Conservation (phyloP, 148 eudicot species). For the Cornus florida region DNA sequence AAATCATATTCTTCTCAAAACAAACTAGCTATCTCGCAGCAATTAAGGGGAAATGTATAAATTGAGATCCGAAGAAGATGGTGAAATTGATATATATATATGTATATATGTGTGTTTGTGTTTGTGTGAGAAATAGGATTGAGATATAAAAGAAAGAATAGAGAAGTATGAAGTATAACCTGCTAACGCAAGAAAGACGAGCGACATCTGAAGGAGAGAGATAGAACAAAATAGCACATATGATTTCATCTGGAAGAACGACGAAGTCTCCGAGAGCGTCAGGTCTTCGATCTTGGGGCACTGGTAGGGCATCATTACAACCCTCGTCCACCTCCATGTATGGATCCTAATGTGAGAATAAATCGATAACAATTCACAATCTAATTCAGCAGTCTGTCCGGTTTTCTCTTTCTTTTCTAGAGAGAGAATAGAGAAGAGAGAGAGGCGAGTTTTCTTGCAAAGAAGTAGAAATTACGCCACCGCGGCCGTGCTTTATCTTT, state of each 20-base stretch:
- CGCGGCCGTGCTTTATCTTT: not conserved
- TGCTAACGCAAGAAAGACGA: constrained; percentile 90
- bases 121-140: not conserved
- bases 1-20: not conserved
- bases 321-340: constrained; percentile 28
- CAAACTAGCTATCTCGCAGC: not conserved
- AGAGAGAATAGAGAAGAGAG: not conserved
- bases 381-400: not conserved
- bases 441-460: not conserved
- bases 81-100: not conserved
- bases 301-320: constrained; percentile 8
- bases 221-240: constrained; percentile 43
- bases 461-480: constrained; percentile 11
- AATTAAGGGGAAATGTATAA: not conserved
- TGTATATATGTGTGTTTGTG: too few relatives aligned
- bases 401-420: not conserved
- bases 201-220: constrained; percentile 78
- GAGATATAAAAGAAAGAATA: not conserved
- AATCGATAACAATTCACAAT: not conserved
- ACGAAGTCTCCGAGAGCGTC: constrained; percentile 71
- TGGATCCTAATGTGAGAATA: not conserved
- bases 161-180: constrained; percentile 33
- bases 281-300: constrained; percentile 56
- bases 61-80: not conserved
- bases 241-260: constrained; percentile 70